Evolutionary conservation across 176 grass and related monocot genomes (phyloP).

Genomic region (Puccinellia tenuiflora): DNA sequence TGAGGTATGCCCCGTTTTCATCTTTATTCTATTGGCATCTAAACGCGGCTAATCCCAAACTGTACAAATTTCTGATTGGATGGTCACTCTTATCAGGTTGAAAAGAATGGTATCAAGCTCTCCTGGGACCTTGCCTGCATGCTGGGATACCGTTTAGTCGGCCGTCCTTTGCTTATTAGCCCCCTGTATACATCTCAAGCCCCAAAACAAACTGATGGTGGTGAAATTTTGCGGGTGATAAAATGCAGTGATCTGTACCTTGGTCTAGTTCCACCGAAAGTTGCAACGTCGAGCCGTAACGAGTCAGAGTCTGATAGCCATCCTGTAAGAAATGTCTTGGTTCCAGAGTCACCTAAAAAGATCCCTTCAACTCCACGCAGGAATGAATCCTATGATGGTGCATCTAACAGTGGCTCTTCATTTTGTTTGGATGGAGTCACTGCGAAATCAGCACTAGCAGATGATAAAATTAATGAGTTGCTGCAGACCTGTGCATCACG

Average conservation of each 20-base stretch:
- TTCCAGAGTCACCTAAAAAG: slow-evolving; percentile 40
- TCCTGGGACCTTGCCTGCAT: slow-evolving; percentile 84
- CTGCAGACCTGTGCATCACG: slow-evolving; percentile 54
- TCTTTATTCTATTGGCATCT: neutral
- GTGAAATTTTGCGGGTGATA: slow-evolving; percentile 25
- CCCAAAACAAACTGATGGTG: slow-evolving; percentile 6
- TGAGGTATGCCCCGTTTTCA: slow-evolving; percentile 37
- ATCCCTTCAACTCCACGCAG: slow-evolving; percentile 25
- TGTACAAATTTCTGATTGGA: neutral
- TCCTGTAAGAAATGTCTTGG: slow-evolving; percentile 21
- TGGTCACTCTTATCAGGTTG: slow-evolving; percentile 39
- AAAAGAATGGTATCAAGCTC: slow-evolving; percentile 72
- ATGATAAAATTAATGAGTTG: slow-evolving; percentile 65
- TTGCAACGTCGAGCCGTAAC: slow-evolving; percentile 15
- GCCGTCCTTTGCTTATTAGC: slow-evolving; percentile 52
- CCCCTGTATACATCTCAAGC: slow-evolving; percentile 35
- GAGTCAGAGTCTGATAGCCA: neutral
- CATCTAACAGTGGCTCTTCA: slow-evolving; percentile 31
- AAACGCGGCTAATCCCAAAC: slow-evolving; percentile 11
- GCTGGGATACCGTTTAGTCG: slow-evolving; percentile 49
- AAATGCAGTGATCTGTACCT: slow-evolving; percentile 71
- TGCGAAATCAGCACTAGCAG: slow-evolving; percentile 57
- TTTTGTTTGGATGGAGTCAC: slow-evolving; percentile 43
- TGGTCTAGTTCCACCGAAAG: slow-evolving; percentile 41
- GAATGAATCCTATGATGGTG: slow-evolving; percentile 27